These are phyloP conservation scores for Turnera subulata DNA, from an alignment of 345 rosid genomes.

Conservation along the genomic window DNA sequence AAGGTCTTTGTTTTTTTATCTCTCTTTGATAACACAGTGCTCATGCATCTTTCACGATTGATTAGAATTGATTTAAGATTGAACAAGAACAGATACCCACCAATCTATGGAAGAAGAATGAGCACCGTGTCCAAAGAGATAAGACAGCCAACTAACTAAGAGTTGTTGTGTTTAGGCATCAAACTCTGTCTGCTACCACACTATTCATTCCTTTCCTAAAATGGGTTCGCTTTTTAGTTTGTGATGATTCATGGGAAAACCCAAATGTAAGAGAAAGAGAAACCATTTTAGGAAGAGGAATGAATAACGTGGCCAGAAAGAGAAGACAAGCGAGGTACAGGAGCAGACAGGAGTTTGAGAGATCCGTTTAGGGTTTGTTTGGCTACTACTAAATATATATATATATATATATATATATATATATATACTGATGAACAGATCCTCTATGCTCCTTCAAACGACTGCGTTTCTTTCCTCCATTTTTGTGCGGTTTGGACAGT, in stretches of 20 bases:
- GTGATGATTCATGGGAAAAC: neutral
- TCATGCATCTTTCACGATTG: neutral
- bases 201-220: conserved; percentile 22
- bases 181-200: neutral
- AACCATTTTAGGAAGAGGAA: conserved; percentile 28
- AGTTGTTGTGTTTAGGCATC: neutral
- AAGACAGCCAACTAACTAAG: too few species aligned
- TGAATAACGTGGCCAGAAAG: conserved; percentile 15
- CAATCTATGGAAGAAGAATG: neutral
- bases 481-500: too few species aligned
- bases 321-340: neutral
- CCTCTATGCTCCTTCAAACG: too few species aligned
- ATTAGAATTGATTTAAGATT: too few species aligned
- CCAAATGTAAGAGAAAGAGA: neutral
- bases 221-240: conserved; percentile 6
- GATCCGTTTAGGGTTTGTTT: too few species aligned
- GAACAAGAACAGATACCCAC: neutral
- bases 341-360: too few species aligned
- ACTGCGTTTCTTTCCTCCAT: too few species aligned
- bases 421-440: too few species aligned
- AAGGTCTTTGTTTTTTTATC: neutral
- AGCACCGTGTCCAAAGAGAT: neutral
- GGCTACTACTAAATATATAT: too few species aligned
- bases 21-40: neutral
- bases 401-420: too few species aligned